Evolutionary conservation across 2,329 filamentous ascomycete genomes (phyloP).

Genomic region (Pyrenochaeta sp.): DNA sequence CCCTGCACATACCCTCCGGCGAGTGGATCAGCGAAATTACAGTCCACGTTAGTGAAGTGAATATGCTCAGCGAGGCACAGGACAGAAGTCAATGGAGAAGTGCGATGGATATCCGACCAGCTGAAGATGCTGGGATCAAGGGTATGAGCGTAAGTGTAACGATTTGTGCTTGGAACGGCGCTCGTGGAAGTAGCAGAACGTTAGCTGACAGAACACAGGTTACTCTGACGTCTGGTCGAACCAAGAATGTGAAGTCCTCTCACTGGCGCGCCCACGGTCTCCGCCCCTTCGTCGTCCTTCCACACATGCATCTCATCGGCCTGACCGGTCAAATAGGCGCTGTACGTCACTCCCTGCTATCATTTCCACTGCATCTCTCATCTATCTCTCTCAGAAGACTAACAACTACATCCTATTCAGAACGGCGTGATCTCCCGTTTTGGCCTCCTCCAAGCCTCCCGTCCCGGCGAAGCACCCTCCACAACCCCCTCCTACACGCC

Average conservation of each 20-base stretch:
- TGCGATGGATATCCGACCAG: not conserved
- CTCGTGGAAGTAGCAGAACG: not conserved
- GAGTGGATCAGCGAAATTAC: conserved; percentile 21
- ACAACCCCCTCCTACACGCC: conserved; percentile 2
- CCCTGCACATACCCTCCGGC: conserved; percentile 9
- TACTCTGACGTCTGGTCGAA: conserved; percentile 5
- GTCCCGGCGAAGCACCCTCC: not conserved
- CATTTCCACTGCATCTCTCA: not conserved
- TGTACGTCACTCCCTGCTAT: conserved; percentile 5
- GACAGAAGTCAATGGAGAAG: not conserved
- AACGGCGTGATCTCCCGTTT: conserved; percentile 17
- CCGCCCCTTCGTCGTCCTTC: conserved; percentile 6
- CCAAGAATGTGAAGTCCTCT: not conserved
- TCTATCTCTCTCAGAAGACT: not conserved
- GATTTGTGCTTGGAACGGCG: no score
- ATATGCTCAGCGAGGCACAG: not conserved
- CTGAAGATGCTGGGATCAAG: not conserved
- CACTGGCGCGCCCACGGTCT: not conserved
- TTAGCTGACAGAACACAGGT: conserved; percentile 3
- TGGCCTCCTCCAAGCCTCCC: conserved; percentile 19
- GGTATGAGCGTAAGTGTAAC: not conserved
- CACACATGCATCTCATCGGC: conserved; percentile 18
- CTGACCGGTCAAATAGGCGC: conserved; percentile 10
- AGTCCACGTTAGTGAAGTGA: not conserved
- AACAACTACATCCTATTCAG: conserved; percentile 3